phyloP scores from a whole-genome alignment of 352 stramenopile genomes.

The Aphanomyces euteiches region DNA sequence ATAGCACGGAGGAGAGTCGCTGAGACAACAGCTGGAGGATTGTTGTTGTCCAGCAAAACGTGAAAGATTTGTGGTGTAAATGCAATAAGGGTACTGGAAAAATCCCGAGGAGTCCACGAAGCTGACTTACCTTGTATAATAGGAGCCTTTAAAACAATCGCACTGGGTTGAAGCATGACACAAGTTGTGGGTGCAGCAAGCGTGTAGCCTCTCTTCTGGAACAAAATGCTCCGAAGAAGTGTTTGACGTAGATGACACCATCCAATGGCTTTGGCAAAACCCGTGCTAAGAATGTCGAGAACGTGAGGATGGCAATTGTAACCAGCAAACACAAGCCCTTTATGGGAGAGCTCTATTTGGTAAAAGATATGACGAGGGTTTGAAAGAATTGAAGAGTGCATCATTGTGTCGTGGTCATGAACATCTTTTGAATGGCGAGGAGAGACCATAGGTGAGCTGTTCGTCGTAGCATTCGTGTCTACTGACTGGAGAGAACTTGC shows the following conservation, averaged over 20 bases:
- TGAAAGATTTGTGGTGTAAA: conserved; percentile 28
- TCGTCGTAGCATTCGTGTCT: background rate
- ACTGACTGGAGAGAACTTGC: conserved; percentile 4
- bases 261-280: conserved; percentile 19
- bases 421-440: conserved; percentile 5
- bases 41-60: conserved; percentile 19
- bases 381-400: background rate
- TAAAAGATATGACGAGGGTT: conserved; percentile 25
- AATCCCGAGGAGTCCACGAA: background rate
- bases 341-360: conserved; percentile 20
- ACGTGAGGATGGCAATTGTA: conserved; percentile 26
- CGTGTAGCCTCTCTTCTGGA: conserved; percentile 26
- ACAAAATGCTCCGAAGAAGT: conserved; percentile 25
- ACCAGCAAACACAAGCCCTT: background rate
- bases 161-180: conserved; percentile 20
- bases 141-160: conserved; percentile 3
- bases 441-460: conserved; percentile 14
- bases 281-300: conserved; percentile 18
- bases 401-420: conserved; percentile 11
- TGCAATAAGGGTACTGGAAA: background rate
- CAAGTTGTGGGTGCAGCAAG: conserved; percentile 19
- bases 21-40: background rate
- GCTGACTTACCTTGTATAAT: conserved; percentile 10
- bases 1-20: background rate
- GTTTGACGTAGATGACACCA: conserved; percentile 25